Evolutionary conservation across 768 basidiomycete species (phyloP), one percentile per base, ranked within the genome.

Genomic region (Kwoniella dendrophila): DNA sequence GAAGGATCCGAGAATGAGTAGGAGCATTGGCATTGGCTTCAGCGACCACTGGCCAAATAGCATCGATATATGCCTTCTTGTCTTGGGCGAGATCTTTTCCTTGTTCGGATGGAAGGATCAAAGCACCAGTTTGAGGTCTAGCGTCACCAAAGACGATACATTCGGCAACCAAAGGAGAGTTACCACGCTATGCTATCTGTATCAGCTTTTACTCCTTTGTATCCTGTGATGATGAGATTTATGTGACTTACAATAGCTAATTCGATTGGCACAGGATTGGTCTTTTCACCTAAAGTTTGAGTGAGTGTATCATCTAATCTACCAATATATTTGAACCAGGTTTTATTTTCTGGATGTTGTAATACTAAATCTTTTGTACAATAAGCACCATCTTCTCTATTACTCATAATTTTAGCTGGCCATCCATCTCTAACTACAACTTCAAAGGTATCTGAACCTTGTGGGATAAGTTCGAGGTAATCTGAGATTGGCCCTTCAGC

Each of bases 341-440:
- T 68, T 6, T 70, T 62, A 33, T 81, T 75, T 4, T 75, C 71
- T 0, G 82, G 81, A 59, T 86, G 85, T 49, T 80, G 80, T 20
- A 82, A 66, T 68, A 86, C 83, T 14, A 86, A 78, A 66, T 86
- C 85, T 54, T 82, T 84, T 14, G 84, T 84, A 1, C 85, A 84
- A 67, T 83, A 86, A 0, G 83, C 83, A 1, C 82, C 82, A 64
- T 86, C 84, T 2, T 82, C 81, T 34, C 83, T 78, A 72, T 86
- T 84, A n/a, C 77, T 76, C 64, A 79, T 75, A 47, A 80, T 83
- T 78, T 84, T 84, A 0, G 82, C 79, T 2, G 80, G 82, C 81
- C 83, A 86, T 3, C 84, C 84, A 38, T 85, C 83, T 36, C 81
- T 78, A 58, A 85, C 79, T 41, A 83, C 80, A 3, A 84, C 75